Base-by-base conservation (phyloP, 495 filamentous ascomycete genomes). In the Penicillium taxi region DNA sequence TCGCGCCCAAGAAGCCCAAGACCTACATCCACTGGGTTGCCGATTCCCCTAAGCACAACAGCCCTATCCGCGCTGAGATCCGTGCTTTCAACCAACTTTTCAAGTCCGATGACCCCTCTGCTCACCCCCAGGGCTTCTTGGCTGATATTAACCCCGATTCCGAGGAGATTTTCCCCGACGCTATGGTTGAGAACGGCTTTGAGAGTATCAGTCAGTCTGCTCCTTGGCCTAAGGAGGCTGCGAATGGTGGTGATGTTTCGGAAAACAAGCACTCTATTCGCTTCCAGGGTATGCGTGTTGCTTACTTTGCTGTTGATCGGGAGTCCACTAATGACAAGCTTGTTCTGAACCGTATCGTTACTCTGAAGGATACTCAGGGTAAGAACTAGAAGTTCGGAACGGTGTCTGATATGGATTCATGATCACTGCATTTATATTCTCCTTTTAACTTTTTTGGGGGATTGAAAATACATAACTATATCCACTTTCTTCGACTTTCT, bases 231-330 rank as follows among this genome's bases (percentile, higher is more conserved):
- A 78, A 81, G 55, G 72, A 78, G 22, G 82, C 76, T 12, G 47
- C 53, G 13, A 42, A 26, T 12, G 42, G 42, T 22, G 25, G 24
- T n/a, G 50, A 53, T 38, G 39, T 45, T 2, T 80, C 82, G 54
- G 59, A 67, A 12, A 69, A 67, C 13, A 71, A 78, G 48, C 63
- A 90, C 58, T 80, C 74, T 30, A 81, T 95, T 1, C 69, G 93
- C 13, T 98, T 98, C 73, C 93, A 98, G 66, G 91, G 77, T 9
- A 77, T 96, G 74, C 74, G 93, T 13, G 80, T 89, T 32, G 91
- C 78, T 9, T 98, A 96, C 57, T 96, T 72, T 64, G 65, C 78
- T 23, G 58, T 94, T 53, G 91, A 98, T 56, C 73, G 72, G 6
- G 89, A 94, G 50, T 78, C 73, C n/a, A 82, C 73, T 2, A 75